A percentile compares a stretch with the other conserved stretches of the same genome.
Evolutionary conservation across 139 green algal genomes (phyloP).

Genomic region (Desmodesmus armatus): DNA sequence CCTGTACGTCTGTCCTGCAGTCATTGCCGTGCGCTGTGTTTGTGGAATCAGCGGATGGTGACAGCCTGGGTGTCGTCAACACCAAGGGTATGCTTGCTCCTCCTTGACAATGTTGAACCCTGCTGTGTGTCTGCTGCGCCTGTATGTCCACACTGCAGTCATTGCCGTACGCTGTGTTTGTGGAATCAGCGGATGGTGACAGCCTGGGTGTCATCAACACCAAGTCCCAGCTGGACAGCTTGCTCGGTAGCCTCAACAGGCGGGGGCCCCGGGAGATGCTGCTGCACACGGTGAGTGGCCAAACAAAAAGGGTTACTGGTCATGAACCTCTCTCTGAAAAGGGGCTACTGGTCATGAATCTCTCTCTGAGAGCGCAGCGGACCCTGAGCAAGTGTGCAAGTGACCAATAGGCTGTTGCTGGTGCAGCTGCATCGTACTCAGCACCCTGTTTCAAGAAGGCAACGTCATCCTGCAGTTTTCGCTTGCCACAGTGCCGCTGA

Average conservation of each 20-base stretch:
- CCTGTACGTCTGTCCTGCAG: neutral
- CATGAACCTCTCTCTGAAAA: no score
- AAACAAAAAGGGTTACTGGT: neutral
- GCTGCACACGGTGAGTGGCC: neutral
- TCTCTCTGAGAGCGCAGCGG: neutral
- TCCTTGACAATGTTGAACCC: no score
- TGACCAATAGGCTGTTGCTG: neutral
- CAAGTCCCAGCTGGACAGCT: slow-evolving; percentile 52
- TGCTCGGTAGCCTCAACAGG: slow-evolving; percentile 51
- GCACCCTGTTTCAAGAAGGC: no score
- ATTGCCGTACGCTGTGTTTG: slow-evolving; percentile 28
- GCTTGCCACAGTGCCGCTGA: no score
- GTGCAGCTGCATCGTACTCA: slow-evolving; percentile 3
- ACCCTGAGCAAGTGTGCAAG: neutral
- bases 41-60: slow-evolving; percentile 45
- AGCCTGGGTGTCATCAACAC: slow-evolving; percentile 44
- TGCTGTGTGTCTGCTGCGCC: neutral
- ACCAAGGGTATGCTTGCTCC: no score
- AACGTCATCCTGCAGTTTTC: no score
- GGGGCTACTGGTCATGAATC: no score
- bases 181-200: slow-evolving; percentile 46
- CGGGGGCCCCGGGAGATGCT: slow-evolving; percentile 28
- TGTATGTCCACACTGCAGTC: neutral
- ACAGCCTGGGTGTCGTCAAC: slow-evolving; percentile 44
- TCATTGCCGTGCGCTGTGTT: slow-evolving; percentile 21